phyloP scores from a whole-genome alignment of 1,284 basidiomycete genomes.

The Microbotryum violaceum region DNA sequence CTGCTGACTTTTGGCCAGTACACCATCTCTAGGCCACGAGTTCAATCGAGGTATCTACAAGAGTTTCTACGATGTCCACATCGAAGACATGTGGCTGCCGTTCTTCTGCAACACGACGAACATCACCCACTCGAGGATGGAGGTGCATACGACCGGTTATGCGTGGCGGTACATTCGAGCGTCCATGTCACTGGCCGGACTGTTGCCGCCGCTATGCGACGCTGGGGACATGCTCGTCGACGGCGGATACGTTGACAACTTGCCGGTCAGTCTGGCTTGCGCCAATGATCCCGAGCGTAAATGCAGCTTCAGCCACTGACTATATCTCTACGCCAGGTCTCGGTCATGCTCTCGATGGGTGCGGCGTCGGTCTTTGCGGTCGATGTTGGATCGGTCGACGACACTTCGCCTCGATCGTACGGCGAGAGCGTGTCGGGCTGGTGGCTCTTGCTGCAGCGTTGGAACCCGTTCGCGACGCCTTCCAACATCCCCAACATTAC shows the following conservation, averaged over 20 bases:
- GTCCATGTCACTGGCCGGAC: constrained; percentile 93
- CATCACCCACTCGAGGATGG: constrained; percentile 93
- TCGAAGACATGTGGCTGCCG: constrained; percentile 82
- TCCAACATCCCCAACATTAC: constrained; percentile 82
- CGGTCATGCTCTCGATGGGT: constrained; percentile 85
- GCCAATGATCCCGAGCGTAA: background rate
- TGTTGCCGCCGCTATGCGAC: constrained; percentile 90
- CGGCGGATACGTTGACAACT: constrained; percentile 90
- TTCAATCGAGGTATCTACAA: constrained; percentile 75
- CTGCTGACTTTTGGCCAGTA: background rate
- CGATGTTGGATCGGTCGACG: constrained; percentile 92
- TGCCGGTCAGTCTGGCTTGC: constrained; percentile 54
- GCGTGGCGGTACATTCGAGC: constrained; percentile 60
- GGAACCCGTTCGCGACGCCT: constrained; percentile 46
- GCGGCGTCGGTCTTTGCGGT: constrained; percentile 88
- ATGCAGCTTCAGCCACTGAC: constrained; percentile 10
- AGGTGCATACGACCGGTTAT: constrained; percentile 67
- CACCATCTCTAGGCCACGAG: constrained; percentile 60
- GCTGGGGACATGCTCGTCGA: constrained; percentile 82
- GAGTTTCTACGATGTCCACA: constrained; percentile 86
- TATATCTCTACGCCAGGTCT: constrained; percentile 51
- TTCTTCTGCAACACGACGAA: constrained; percentile 99
- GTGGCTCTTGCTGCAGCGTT: constrained; percentile 89
- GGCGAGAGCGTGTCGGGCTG: constrained; percentile 94
- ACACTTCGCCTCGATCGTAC: constrained; percentile 88